These are phyloP conservation scores for Aphanomyces euteiches DNA, from an alignment of 352 stramenopile species.

Conservation along the genomic window DNA sequence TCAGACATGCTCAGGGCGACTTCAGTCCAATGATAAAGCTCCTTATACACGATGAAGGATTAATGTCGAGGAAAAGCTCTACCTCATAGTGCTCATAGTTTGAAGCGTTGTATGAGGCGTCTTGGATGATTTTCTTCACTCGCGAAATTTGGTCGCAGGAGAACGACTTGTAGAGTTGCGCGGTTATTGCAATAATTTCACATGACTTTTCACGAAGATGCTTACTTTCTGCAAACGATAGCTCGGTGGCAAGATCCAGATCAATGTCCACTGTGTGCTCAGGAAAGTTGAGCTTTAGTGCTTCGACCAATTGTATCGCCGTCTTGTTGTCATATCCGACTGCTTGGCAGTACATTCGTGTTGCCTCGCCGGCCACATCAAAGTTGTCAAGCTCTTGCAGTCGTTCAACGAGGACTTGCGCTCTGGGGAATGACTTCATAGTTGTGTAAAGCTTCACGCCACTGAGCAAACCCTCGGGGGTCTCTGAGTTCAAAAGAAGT, in stretches of 20 bases:
- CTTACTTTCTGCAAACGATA: constrained; percentile 22
- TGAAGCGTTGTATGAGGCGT: constrained; percentile 25
- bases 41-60: constrained; percentile 11
- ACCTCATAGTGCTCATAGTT: constrained; percentile 26
- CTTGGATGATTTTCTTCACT: constrained; percentile 27
- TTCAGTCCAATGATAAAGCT: constrained; percentile 18
- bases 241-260: constrained; percentile 7
- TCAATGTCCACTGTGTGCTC: constrained; percentile 10
- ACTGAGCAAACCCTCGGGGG: not conserved
- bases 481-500: constrained; percentile 6
- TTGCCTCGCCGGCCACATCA: not conserved
- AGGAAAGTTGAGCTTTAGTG: constrained; percentile 26
- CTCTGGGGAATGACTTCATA: not conserved
- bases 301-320: not conserved
- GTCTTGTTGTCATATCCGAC: constrained; percentile 1
- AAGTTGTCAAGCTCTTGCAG: constrained; percentile 11
- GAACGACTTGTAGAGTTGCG: not conserved
- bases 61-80: not conserved
- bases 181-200: not conserved
- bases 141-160: constrained; percentile 9
- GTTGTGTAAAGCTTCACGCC: constrained; percentile 14
- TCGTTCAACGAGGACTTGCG: not conserved
- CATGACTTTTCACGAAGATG: not conserved
- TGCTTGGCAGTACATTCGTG: not conserved
- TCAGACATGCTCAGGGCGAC: not conserved